Base-by-base conservation (phyloP, 1,284 basidiomycete species). In the Leccinum fuscescens region DNA sequence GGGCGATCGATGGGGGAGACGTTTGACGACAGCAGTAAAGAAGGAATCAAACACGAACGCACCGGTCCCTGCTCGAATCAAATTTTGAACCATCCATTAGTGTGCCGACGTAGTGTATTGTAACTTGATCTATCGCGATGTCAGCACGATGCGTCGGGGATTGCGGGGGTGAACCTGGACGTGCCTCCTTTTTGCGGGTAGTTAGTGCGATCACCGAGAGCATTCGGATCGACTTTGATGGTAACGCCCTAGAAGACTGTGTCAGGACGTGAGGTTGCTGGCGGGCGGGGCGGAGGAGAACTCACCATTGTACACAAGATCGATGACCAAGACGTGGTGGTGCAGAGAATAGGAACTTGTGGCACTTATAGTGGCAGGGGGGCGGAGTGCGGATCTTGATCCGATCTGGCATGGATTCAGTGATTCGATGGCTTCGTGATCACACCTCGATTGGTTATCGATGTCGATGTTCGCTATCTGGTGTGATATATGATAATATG, bases 31-130 rank as follows among this genome's bases (percentile, higher is more conserved):
- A 46, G 14, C 11, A 20, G 6, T 20, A 2, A 17, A 33, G 37
- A 8, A 39, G 33, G 42, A 17, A 27, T 31, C 14, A 31, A 50
- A 54, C 33, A 48, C 55, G 66, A 69, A 69, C 78, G 69, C 68
- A 85, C 85, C 89, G 86, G 73, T 86, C 86, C 71, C 83, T 74
- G 68, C 86, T 90, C 15, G 89, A 91, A 74, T 92, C 89, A 72
- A 92, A 92, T 68, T 78, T 77, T 35, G 62, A 78, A 57, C 88
- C 89, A 67, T 88, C 77, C 6, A 65, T 3, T 22, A 92, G 81
- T 22, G 80, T 90, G 27, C 89, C 89, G 37, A 88, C 82, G 66
- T 92, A 92, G 74, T 92, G 88, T 56, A 92, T 90, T n/a, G 61
- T 74, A 53, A 85, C 83, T 14, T 2, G 76, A 73, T 85, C 84